Conservation (phyloP, 1,284 basidiomycete genomes). For the Pseudozyma flocculosa region DNA sequence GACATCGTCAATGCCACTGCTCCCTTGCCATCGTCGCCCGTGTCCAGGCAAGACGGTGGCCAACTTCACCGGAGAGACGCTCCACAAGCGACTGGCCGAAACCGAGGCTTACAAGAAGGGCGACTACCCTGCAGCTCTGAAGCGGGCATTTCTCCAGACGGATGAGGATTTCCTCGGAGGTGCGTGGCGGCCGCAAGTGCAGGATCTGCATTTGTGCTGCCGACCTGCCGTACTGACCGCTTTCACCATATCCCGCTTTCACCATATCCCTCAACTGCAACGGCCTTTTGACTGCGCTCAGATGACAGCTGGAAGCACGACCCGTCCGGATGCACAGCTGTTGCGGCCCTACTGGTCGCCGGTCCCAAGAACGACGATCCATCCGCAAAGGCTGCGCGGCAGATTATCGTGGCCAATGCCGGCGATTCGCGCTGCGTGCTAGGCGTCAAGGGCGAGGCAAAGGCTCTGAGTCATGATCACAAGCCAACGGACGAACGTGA, state of each 20-base stretch:
- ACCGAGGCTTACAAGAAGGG: constrained; percentile 73
- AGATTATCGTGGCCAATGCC: constrained; percentile 73
- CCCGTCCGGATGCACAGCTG: constrained; percentile 94
- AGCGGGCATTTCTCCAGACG: constrained; percentile 85
- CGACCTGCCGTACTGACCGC: too few species aligned
- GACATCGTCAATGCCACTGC: too few species aligned
- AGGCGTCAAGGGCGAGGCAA: constrained; percentile 77
- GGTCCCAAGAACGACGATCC: constrained; percentile 11
- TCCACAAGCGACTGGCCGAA: constrained; percentile 76
- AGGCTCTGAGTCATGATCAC: constrained; percentile 89
- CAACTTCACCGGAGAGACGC: constrained; percentile 82
- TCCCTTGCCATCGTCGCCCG: too few species aligned
- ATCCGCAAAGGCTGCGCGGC: constrained; percentile 21
- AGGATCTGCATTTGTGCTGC: too few species aligned
- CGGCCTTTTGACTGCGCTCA: too few species aligned
- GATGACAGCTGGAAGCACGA: constrained; percentile 85
- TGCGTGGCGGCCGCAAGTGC: constrained; percentile 59
- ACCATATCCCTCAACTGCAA: background rate
- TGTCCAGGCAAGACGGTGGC: constrained; percentile 78
- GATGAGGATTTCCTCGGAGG: constrained; percentile 89
- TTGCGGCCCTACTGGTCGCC: constrained; percentile 66
- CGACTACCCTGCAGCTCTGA: constrained; percentile 77
- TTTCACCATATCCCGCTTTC: constrained; percentile 3
- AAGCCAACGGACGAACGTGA: constrained; percentile 85
- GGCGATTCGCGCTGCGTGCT: constrained; percentile 96